These are phyloP conservation scores for Linnemannia schmuckeri DNA, from an alignment of 192 early-diverging fungal species.

Conservation along the genomic window DNA sequence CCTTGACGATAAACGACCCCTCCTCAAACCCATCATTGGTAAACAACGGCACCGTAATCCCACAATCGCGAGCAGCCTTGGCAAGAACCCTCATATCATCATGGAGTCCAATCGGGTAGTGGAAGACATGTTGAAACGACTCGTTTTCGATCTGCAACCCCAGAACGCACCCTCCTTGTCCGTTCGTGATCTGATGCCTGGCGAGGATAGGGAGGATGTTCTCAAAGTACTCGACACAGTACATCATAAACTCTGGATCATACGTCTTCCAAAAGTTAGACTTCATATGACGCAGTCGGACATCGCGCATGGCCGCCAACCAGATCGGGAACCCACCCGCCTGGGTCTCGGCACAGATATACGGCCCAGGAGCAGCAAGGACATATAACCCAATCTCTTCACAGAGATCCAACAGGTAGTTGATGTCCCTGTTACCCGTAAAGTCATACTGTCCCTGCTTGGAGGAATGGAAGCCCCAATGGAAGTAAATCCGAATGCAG, in stretches of 20 bases:
- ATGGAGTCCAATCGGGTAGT: conserved; percentile 78
- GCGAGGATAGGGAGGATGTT: conserved; percentile 82
- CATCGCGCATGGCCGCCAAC: conserved; percentile 79
- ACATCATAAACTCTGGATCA: conserved; percentile 76
- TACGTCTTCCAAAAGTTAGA: conserved; percentile 75
- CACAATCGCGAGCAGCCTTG: conserved; percentile 80
- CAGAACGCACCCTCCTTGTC: conserved; percentile 76
- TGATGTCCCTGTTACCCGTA: conserved; percentile 73
- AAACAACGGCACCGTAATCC: conserved; percentile 85
- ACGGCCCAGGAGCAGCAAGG: conserved; percentile 86
- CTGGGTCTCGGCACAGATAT: conserved; percentile 86
- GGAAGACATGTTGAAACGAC: conserved; percentile 68
- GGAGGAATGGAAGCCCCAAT: conserved; percentile 91
- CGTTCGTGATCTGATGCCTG: conserved; percentile 81
- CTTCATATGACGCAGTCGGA: conserved; percentile 80
- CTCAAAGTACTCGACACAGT: conserved; percentile 82
- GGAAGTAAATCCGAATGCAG: conserved; percentile 89
- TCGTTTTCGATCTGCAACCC: conserved; percentile 90
- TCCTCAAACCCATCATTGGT: conserved; percentile 87
- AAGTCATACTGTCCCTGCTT: conserved; percentile 80
- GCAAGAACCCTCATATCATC: conserved; percentile 87
- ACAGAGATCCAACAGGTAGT: conserved; percentile 78
- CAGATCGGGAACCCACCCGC: conserved; percentile 83
- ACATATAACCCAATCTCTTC: conserved; percentile 82
- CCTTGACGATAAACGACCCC: conserved; percentile 70